Evolutionary conservation across 2,329 filamentous ascomycete species (phyloP), one percentile per base, ranked within the genome.

Genomic region (Aspergillus costaricaensis): DNA sequence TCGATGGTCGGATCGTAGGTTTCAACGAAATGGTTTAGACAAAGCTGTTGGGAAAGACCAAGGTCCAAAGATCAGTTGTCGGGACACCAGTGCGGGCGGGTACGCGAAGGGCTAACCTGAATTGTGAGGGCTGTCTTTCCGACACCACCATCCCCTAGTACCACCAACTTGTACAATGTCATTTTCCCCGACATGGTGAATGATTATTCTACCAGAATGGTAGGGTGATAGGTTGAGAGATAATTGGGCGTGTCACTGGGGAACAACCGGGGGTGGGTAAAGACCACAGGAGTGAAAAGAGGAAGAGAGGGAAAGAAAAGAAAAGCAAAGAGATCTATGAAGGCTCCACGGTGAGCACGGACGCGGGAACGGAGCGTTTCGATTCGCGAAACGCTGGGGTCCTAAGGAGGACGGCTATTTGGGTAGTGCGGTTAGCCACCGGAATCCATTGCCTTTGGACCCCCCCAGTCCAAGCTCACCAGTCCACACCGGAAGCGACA

Each of bases 21-120:
- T 82, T 98, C 94, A 72, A 98, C 93, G 77, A 99, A 99, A 80
- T 99, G 95, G 79, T 98, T 96, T 74, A 98, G 82, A 78, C 95
- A 98, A 71, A 99, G 85, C 88, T 99, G 60, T 58, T 49, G 27
- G 21, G 19, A 30, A 56, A 56, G 30, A 54, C 5, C n/a, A 15
- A 57, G 36, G 21, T 47, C 47, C 47, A 19, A 23, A 27, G 27
- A 59, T 65, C 60, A 65, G 57, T 30, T 25, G 56, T 38, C 5
- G 23, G 30, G 9, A 52, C 41, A 62, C 58, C 32, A 54, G 27
- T 53, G 57, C 41, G 62, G 54, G 27, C n/a, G 47, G 48, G 23
- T 7, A 52, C 32, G 19, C 27, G 57, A 58, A 61, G 27, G 48
- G 67, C 76, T 61, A 70, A 83, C 85, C 80, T 88, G 92, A 75